A percentile compares a stretch with the other conserved stretches of the same genome.
Evolutionary conservation across 805 yeast species (phyloP).

Genomic region (Candida khao-thaluensis): DNA sequence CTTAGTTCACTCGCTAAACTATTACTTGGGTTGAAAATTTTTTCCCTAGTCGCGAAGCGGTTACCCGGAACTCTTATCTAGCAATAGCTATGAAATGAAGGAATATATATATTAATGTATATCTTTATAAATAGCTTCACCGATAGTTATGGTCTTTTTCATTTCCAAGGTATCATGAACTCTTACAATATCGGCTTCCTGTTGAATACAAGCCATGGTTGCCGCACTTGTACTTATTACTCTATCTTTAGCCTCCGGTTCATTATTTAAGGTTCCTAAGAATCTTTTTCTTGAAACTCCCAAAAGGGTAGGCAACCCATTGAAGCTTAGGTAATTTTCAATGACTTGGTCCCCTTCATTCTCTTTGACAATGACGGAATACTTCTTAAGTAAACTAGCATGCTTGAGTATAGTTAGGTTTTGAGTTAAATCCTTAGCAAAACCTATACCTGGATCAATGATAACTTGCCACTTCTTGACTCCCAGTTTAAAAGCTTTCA

Average conservation of each 20-base stretch:
- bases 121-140: slow-evolving; percentile 66
- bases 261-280: slow-evolving; percentile 71
- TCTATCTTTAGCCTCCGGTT: slow-evolving; percentile 56
- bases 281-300: slow-evolving; percentile 92
- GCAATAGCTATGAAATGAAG: too few species aligned
- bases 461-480: slow-evolving; percentile 87
- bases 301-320: slow-evolving; percentile 63
- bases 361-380: slow-evolving; percentile 31
- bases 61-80: slow-evolving; percentile 9
- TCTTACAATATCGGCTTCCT: slow-evolving; percentile 75
- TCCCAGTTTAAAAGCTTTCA: slow-evolving; percentile 58
- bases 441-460: slow-evolving; percentile 94
- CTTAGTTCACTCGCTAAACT: not conserved
- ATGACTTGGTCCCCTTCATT: slow-evolving; percentile 14
- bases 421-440: slow-evolving; percentile 79
- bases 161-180: slow-evolving; percentile 79
- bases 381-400: slow-evolving; percentile 48
- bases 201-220: slow-evolving; percentile 68
- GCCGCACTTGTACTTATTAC: slow-evolving; percentile 76
- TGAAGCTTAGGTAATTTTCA: slow-evolving; percentile 40
- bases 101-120: slow-evolving; percentile 3
- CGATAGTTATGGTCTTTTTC: slow-evolving; percentile 47
- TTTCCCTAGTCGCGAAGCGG: slow-evolving; percentile 5
- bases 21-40: slow-evolving; percentile 11
- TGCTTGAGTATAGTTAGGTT: slow-evolving; percentile 64